These are phyloP conservation scores for Stagonosporopsis cucurbitacearum DNA, from an alignment of 2,329 filamentous ascomycete genomes.

Conservation along the genomic window DNA sequence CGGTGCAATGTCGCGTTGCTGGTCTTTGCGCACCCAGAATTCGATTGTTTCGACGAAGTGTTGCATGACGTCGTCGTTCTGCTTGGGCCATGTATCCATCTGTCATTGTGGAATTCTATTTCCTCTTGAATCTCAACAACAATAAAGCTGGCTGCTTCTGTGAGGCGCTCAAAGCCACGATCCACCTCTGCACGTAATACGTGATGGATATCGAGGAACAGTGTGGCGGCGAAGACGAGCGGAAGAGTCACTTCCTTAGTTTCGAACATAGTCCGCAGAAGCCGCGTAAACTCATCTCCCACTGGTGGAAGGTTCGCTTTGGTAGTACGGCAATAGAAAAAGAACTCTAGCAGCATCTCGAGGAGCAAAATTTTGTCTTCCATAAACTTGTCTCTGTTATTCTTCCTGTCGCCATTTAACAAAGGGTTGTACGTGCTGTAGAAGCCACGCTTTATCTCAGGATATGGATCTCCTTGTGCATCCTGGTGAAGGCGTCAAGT, in stretches of 20 bases:
- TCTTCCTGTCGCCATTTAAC: slow-evolving; percentile 38
- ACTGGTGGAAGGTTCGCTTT: slow-evolving; percentile 23
- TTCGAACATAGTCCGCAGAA: slow-evolving; percentile 35
- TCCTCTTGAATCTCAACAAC: slow-evolving; percentile 16
- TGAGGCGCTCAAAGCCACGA: slow-evolving; percentile 12
- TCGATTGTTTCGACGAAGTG: slow-evolving; percentile 14
- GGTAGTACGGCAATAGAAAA: slow-evolving; percentile 24
- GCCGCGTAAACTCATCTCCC: slow-evolving; percentile 39
- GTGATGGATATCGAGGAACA: slow-evolving; percentile 46
- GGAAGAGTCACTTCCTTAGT: slow-evolving; percentile 36
- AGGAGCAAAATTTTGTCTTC: slow-evolving; percentile 47
- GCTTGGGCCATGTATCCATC: slow-evolving; percentile 26
- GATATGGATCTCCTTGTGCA: slow-evolving; percentile 29
- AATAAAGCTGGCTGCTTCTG: slow-evolving; percentile 5
- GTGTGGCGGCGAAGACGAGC: slow-evolving; percentile 14
- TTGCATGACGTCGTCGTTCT: slow-evolving; percentile 22
- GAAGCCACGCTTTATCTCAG: slow-evolving; percentile 35
- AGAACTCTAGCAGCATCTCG: slow-evolving; percentile 41
- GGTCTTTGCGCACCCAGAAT: slow-evolving; percentile 16
- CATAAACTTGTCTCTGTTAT: slow-evolving; percentile 37
- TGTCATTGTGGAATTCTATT: slow-evolving; percentile 23
- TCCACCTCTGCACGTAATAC: slow-evolving; percentile 33
- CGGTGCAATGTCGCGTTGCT: neutral
- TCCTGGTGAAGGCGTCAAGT: slow-evolving; percentile 31
- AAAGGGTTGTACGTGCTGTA: slow-evolving; percentile 42